Conservation (phyloP, 225 moss, liverwort and hornwort genomes). For the Sphagnum contortum region DNA sequence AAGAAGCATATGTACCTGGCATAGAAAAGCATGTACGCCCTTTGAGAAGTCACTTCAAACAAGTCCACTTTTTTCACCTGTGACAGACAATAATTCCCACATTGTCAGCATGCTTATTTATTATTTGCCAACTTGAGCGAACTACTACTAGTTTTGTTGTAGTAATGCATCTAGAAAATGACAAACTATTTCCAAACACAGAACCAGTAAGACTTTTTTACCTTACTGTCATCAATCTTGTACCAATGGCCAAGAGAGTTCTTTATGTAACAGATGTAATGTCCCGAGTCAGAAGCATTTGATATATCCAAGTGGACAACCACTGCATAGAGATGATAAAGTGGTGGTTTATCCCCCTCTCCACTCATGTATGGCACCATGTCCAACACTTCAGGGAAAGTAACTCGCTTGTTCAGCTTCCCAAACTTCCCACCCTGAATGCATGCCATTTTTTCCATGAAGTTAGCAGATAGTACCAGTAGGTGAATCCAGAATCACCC, state of each 20-base stretch:
- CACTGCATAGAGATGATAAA: constrained; percentile 71
- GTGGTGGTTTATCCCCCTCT: constrained; percentile 57
- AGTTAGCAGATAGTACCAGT: not conserved
- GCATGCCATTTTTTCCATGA: not conserved
- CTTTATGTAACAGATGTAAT: constrained; percentile 91
- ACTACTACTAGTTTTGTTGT: too few species aligned
- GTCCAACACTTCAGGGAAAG: constrained; percentile 71
- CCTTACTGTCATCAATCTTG: constrained; percentile 87
- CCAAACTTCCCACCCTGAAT: constrained; percentile 78
- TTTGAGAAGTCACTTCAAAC: constrained; percentile 65
- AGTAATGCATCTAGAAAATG: too few species aligned
- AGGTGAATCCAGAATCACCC: too few species aligned
- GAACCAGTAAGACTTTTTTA: constrained; percentile 6
- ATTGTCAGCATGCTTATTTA: too few species aligned
- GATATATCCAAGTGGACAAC: constrained; percentile 85
- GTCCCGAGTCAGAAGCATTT: constrained; percentile 85
- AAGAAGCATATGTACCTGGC: constrained; percentile 31
- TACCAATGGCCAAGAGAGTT: constrained; percentile 78
- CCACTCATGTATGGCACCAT: constrained; percentile 76
- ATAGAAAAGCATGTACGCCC: constrained; percentile 85
- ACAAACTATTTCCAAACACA: not conserved
- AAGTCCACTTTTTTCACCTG: constrained; percentile 85
- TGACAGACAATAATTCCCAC: not conserved
- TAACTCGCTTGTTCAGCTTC: constrained; percentile 82
- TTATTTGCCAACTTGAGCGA: too few species aligned